These are phyloP conservation scores for Tulasnella sp. DNA, from an alignment of 768 basidiomycete genomes.

Conservation along the genomic window DNA sequence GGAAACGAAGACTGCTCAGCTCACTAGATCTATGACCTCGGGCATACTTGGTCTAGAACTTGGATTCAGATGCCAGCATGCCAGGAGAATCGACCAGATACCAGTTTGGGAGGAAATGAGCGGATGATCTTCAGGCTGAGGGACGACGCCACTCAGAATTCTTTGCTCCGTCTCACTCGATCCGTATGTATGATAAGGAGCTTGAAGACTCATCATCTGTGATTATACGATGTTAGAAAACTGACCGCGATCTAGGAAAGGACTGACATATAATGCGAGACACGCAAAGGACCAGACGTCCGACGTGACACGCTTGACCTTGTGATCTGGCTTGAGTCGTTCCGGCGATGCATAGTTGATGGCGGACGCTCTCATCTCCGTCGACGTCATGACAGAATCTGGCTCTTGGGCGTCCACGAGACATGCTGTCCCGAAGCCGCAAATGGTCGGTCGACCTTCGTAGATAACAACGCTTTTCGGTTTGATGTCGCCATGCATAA, in stretches of 20 bases:
- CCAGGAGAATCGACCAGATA: background rate
- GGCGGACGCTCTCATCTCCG: background rate
- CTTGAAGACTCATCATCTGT: background rate
- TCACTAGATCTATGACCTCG: background rate
- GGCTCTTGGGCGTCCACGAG: background rate
- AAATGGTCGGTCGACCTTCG: background rate
- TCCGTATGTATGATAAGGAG: background rate
- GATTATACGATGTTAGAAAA: background rate
- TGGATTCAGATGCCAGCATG: background rate
- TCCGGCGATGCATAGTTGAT: background rate
- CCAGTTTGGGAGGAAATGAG: background rate
- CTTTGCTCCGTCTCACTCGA: background rate
- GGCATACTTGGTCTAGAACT: background rate
- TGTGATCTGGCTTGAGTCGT: background rate
- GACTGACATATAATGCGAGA: background rate
- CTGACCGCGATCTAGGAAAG: background rate
- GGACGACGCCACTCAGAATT: background rate
- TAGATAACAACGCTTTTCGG: background rate
- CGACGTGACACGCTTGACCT: background rate
- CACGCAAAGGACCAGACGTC: background rate
- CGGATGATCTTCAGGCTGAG: background rate
- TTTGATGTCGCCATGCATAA: background rate
- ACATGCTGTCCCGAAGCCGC: background rate
- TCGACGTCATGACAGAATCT: background rate
- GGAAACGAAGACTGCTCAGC: background rate